A percentile compares a stretch with the other conserved stretches of the same genome.
Conservation (phyloP, 768 basidiomycete species). For the Russula sp. region DNA sequence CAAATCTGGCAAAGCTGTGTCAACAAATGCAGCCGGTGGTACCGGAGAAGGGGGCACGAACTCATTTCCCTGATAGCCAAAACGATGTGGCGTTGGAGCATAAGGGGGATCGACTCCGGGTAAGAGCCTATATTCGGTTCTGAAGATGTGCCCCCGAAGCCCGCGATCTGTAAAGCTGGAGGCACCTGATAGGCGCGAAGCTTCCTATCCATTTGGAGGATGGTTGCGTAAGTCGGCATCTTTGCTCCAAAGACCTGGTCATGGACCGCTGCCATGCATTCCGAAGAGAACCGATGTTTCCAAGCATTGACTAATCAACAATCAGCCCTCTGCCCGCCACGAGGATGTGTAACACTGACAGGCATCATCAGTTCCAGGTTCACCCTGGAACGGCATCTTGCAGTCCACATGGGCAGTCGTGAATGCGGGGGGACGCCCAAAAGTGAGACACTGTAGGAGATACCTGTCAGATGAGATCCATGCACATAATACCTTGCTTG, state of each 20-base stretch:
- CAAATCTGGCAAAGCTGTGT: not conserved
- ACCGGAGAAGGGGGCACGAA: conserved; percentile 26
- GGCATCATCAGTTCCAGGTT: conserved; percentile 42
- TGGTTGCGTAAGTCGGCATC: conserved; percentile 50
- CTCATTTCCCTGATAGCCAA: conserved; percentile 66
- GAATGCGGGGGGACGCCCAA: conserved; percentile 62
- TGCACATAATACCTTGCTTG: conserved; percentile 23
- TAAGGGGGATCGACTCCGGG: conserved; percentile 47
- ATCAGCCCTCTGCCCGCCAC: conserved; percentile 1
- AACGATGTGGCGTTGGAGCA: conserved; percentile 59
- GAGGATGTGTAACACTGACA: conserved; percentile 49
- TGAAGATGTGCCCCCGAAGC: conserved; percentile 42
- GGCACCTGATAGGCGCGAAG: conserved; percentile 57
- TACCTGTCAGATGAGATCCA: not conserved
- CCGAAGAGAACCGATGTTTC: conserved; percentile 59
- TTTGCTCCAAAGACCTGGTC: conserved; percentile 62
- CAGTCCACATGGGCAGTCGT: conserved; percentile 29
- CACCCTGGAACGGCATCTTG: conserved; percentile 32
- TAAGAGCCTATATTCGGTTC: conserved; percentile 29
- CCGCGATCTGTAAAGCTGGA: conserved; percentile 53
- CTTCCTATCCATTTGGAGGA: conserved; percentile 59
- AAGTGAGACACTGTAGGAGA: conserved; percentile 50
- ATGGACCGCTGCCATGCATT: conserved; percentile 57
- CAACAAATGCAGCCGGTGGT: not conserved
- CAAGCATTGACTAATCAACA: conserved; percentile 46